Conservation (phyloP, 345 rosid genomes). For the Eucalyptus regnans region DNA sequence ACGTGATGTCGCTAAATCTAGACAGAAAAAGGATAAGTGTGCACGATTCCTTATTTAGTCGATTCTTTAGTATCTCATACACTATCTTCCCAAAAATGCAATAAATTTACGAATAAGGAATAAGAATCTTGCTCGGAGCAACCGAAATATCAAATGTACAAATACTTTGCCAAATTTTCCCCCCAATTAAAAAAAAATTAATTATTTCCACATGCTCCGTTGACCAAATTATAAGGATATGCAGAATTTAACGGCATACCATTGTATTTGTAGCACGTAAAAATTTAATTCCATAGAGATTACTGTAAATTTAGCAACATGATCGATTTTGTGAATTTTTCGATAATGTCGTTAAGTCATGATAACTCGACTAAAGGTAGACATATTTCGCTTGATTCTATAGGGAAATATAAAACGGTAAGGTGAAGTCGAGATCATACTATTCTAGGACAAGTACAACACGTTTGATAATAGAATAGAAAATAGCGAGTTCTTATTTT, state of each 20-base stretch:
- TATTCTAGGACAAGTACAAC: background rate
- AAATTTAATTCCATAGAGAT: background rate
- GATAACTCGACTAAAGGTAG: no score
- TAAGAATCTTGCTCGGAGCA: background rate
- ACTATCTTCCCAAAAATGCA: background rate
- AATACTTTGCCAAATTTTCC: background rate
- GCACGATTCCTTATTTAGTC: background rate
- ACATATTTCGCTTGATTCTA: fast-evolving
- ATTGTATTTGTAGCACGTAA: background rate
- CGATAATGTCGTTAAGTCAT: background rate
- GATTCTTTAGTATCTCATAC: background rate
- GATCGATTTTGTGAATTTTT: background rate
- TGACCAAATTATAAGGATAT: background rate
- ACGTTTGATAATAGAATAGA: background rate
- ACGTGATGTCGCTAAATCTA: background rate
- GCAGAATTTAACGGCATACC: background rate
- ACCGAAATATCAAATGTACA: background rate
- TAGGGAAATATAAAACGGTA: background rate
- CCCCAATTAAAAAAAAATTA: background rate
- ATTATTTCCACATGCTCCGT: background rate
- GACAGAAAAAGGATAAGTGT: background rate
- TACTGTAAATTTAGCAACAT: background rate
- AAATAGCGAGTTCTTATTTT: background rate
- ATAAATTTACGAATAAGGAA: background rate
- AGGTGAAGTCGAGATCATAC: background rate